Base-by-base conservation (phyloP, 345 rosid species). In the Passiflora organensis region DNA sequence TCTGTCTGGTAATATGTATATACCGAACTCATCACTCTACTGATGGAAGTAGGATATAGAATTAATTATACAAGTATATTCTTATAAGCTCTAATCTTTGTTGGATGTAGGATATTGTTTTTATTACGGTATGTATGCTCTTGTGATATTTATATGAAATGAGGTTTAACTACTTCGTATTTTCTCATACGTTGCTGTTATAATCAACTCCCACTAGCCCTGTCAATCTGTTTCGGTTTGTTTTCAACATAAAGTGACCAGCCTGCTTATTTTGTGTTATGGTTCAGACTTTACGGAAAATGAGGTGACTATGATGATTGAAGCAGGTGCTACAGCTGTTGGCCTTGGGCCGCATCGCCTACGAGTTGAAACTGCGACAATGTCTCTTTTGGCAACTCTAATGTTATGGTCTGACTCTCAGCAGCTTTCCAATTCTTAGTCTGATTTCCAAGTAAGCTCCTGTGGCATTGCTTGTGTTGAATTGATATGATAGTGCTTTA, bases 281-380 rank as follows among this genome's bases (percentile, higher is more conserved):
- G 48, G 37, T 66, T 60, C 76, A 75, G 89, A 80, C 58, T 80
- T 85, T 52, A 71, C 83, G 8, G 78, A 69, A 62, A 79, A 76
- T 62, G 96, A 91, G 79, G 64, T 74, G 64, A 60, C 72, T 18
- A 34, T 58, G 77, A 72, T 84, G 58, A 51, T 65, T 62, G 80
- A 86, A 72, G 95, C 83, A 32, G 91, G 95, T 4, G 89, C 82
- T 45, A 80, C 60, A 47, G 74, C 86, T 6, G 82, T 91, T 50
- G 89, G 98, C 60, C 96, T 84, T 1, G 96, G 86, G 20, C 87
- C 87, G 18, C 90, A 82, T 60, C 80, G 93, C 13, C 70, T 88
- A 51, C 83, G 95, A 55, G 94, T 88, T 53, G 98, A 91, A 84
- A 88, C 98, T 21, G 96, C 96, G 43, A 81, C 95, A 55, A 65